Conservation (phyloP, 371 early-diverging fungal species). For the Thermomucor indicae-seudaticae region DNA sequence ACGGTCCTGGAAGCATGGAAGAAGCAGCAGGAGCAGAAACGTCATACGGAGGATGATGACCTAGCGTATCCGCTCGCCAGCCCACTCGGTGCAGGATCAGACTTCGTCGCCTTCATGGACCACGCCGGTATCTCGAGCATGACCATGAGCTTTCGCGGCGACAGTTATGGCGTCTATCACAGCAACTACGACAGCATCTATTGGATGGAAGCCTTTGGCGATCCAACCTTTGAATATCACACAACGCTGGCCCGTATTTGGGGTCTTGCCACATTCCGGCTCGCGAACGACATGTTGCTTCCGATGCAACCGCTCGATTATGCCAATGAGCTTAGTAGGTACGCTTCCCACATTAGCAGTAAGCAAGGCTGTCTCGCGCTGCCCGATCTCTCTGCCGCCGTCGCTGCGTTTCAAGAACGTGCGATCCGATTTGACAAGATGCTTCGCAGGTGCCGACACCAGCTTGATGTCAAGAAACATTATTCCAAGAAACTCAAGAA, state of each 20-base stretch:
- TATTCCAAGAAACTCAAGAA: slow-evolving; percentile 9
- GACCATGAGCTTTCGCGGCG: slow-evolving; percentile 37
- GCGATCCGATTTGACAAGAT: slow-evolving; percentile 9
- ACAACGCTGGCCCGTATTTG: slow-evolving; percentile 30
- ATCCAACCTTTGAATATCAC: slow-evolving; percentile 50
- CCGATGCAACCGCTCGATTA: slow-evolving; percentile 26
- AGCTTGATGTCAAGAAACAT: slow-evolving; percentile 4
- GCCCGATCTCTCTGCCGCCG: slow-evolving; percentile 6
- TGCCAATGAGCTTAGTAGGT: slow-evolving; percentile 19
- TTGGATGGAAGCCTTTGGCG: slow-evolving; percentile 52
- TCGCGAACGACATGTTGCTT: slow-evolving; percentile 30
- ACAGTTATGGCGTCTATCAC: slow-evolving; percentile 47
- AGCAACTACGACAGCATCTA: slow-evolving; percentile 53
- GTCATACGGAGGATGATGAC: background rate
- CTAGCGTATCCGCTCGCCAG: slow-evolving; percentile 10
- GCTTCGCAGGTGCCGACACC: background rate
- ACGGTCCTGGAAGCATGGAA: slow-evolving; percentile 52
- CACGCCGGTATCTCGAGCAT: slow-evolving; percentile 50
- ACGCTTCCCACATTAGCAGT: slow-evolving; percentile 1
- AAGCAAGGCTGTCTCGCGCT: slow-evolving; percentile 5
- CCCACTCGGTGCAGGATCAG: slow-evolving; percentile 45
- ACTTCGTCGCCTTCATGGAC: slow-evolving; percentile 47
- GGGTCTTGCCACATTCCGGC: slow-evolving; percentile 34
- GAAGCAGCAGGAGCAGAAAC: background rate
- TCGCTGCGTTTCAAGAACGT: slow-evolving; percentile 3